Conservation (phyloP, 2,329 filamentous ascomycete species). For the Pestalotiopsis sp. region DNA sequence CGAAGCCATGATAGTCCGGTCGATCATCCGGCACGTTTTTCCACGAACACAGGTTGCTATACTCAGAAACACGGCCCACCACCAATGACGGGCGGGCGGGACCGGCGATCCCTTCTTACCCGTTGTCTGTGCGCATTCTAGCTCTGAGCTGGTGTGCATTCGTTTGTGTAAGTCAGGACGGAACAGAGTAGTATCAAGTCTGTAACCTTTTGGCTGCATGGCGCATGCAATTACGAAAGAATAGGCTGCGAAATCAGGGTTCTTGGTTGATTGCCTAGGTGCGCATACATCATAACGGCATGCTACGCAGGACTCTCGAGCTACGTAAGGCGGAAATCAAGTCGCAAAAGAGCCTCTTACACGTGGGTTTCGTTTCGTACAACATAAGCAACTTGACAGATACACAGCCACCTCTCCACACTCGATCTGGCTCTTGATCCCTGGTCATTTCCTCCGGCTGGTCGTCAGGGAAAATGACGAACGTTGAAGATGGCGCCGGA, state of each 20-base stretch:
- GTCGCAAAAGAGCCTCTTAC: too few species aligned
- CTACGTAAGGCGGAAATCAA: neutral
- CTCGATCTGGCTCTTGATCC: neutral
- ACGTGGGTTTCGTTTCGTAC: too few species aligned
- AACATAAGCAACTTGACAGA: neutral
- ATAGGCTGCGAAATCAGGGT: neutral
- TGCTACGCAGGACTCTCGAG: neutral
- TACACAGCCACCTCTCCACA: neutral
- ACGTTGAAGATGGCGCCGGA: neutral
- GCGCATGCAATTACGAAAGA: neutral
- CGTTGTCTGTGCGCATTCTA: neutral
- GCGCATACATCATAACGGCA: neutral
- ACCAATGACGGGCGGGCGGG: neutral
- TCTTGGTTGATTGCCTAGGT: neutral
- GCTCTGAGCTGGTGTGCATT: neutral
- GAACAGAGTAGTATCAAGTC: too few species aligned
- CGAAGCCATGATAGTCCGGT: conserved; percentile 3
- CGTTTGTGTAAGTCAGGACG: neutral
- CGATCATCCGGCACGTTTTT: neutral
- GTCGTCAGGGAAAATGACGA: neutral
- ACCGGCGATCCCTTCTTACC: neutral
- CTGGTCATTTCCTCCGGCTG: neutral
- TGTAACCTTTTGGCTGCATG: neutral
- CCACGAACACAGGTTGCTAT: neutral
- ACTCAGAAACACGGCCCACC: conserved; percentile 2